Evolutionary conservation across 768 basidiomycete genomes (phyloP).

Genomic region (Hygrophorus pudorinus): DNA sequence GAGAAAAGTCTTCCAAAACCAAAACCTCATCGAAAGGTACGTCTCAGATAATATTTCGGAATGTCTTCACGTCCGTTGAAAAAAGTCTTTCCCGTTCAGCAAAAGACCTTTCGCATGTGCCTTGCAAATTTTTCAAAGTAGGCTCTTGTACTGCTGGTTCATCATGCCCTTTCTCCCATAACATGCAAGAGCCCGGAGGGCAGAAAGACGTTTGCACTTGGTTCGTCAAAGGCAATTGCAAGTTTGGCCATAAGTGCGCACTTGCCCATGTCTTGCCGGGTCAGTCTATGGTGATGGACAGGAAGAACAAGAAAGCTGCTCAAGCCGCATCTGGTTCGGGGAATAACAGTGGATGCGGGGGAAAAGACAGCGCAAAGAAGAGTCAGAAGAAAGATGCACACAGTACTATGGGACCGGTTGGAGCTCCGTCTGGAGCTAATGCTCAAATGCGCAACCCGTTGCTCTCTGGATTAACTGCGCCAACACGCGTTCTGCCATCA

Average conservation of each 20-base stretch:
- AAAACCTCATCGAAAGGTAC: constrained; percentile 7
- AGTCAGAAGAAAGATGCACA: constrained; percentile 24
- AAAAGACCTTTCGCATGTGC: constrained; percentile 91
- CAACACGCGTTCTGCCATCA: constrained; percentile 38
- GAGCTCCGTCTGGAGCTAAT: background rate
- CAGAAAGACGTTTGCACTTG: constrained; percentile 79
- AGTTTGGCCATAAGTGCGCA: constrained; percentile 72
- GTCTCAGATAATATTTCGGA: background rate
- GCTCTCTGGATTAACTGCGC: constrained; percentile 55
- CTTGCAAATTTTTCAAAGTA: constrained; percentile 95
- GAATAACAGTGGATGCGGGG: constrained; percentile 22
- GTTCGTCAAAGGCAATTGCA: constrained; percentile 88
- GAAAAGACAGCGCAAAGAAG: constrained; percentile 23
- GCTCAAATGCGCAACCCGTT: constrained; percentile 28
- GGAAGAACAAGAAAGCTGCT: constrained; percentile 94
- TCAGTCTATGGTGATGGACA: constrained; percentile 89
- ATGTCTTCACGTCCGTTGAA: background rate
- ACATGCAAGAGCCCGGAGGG: constrained; percentile 57
- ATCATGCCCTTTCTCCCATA: constrained; percentile 93
- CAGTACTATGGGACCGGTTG: constrained; percentile 15
- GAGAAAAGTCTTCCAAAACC: constrained; percentile 4
- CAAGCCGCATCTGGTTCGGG: constrained; percentile 50
- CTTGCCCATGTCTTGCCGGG: constrained; percentile 92
- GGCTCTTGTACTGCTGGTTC: constrained; percentile 91
- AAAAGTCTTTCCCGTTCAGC: constrained; percentile 28